Evolutionary conservation across 2,329 filamentous ascomycete species (phyloP).

Genomic region (Periconia sp.): DNA sequence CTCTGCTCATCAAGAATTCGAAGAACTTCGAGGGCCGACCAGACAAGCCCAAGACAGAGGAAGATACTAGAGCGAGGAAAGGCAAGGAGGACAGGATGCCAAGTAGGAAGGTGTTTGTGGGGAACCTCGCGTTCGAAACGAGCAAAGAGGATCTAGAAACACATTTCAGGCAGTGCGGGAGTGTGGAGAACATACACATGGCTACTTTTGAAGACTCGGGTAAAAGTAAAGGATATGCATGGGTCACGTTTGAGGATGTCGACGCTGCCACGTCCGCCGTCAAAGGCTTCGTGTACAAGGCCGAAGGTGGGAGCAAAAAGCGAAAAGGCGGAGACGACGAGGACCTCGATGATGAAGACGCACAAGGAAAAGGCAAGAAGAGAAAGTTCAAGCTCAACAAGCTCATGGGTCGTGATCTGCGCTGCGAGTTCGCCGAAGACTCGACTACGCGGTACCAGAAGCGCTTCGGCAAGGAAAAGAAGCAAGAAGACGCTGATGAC

Average conservation of each 20-base stretch:
- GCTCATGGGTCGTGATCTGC: slow-evolving; percentile 78
- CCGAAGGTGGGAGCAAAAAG: slow-evolving; percentile 56
- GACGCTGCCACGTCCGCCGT: slow-evolving; percentile 78
- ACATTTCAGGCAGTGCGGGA: slow-evolving; percentile 85
- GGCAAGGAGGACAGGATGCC: slow-evolving; percentile 61
- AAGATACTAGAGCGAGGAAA: slow-evolving; percentile 41
- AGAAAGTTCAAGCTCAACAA: slow-evolving; percentile 83
- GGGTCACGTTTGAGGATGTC: slow-evolving; percentile 87
- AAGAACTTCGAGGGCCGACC: slow-evolving; percentile 91
- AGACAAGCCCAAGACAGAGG: slow-evolving; percentile 61
- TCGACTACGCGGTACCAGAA: slow-evolving; percentile 90
- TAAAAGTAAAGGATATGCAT: slow-evolving; percentile 97
- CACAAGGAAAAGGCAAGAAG: slow-evolving; percentile 55
- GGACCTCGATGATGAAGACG: slow-evolving; percentile 55
- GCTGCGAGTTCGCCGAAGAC: slow-evolving; percentile 94
- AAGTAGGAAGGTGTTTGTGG: slow-evolving; percentile 84
- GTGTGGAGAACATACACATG: slow-evolving; percentile 81
- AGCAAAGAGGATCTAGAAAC: slow-evolving; percentile 78
- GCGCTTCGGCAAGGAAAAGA: slow-evolving; percentile 78
- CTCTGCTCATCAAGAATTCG: slow-evolving; percentile 90
- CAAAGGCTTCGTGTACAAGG: slow-evolving; percentile 77
- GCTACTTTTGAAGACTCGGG: slow-evolving; percentile 96
- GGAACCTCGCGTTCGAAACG: slow-evolving; percentile 57
- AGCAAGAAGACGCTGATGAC: slow-evolving; percentile 22
- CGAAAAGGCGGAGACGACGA: slow-evolving; percentile 61